Percentiles rank a stretch among this genome's conserved stretches.
Evolutionary conservation across 2,329 filamentous ascomycete species (phyloP).

Genomic region (Aspergillus bombycis): DNA sequence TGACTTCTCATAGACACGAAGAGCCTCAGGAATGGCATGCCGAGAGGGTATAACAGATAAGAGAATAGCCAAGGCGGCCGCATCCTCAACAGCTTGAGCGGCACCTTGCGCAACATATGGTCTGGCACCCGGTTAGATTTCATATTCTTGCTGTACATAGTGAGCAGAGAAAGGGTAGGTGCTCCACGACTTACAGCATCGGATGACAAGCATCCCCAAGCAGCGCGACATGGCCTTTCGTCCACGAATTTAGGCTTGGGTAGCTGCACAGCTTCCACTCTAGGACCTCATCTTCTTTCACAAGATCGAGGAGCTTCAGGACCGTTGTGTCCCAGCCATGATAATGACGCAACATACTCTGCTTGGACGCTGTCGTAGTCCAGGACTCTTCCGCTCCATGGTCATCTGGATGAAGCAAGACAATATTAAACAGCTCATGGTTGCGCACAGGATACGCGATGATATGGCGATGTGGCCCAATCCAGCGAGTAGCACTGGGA

Average conservation of each 20-base stretch:
- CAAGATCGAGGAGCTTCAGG: constrained; percentile 61
- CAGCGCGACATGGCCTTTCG: constrained; percentile 37
- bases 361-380: constrained; percentile 65
- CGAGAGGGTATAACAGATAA: constrained; percentile 27
- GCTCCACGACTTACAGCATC: constrained; percentile 29
- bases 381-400: constrained; percentile 65
- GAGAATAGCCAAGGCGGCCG: constrained; percentile 37
- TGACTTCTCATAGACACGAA: constrained; percentile 40
- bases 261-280: constrained; percentile 45
- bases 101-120: constrained; percentile 49
- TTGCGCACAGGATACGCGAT: constrained; percentile 75
- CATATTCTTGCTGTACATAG: neutral
- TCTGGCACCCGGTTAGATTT: neutral
- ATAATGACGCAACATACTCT: constrained; percentile 63
- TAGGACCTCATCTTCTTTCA: constrained; percentile 56
- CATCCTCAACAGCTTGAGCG: constrained; percentile 51
- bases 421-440: constrained; percentile 68
- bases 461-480: constrained; percentile 74
- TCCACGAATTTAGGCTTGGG: constrained; percentile 38
- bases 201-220: constrained; percentile 50
- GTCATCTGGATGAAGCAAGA: constrained; percentile 63
- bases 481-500: constrained; percentile 54
- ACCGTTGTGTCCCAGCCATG: constrained; percentile 63
- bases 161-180: neutral
- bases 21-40: constrained; percentile 34